Evolutionary conservation across 179 eudicot species (phyloP).

Genomic region (Beta lomatogona): DNA sequence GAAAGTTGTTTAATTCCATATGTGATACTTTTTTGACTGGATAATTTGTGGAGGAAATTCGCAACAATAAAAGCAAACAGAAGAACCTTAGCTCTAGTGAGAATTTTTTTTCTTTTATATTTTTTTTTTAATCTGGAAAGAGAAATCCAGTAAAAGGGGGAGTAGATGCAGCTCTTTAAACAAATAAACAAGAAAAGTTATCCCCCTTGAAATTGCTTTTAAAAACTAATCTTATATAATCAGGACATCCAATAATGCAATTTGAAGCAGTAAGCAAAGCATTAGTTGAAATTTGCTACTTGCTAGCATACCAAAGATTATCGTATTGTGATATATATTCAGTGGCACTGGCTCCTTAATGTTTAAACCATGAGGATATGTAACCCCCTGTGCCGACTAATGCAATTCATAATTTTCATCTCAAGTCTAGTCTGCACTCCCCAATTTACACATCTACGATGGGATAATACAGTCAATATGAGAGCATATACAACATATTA

Average conservation of each 20-base stretch:
- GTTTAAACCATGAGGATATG: too few relatives aligned
- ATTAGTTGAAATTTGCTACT: not conserved
- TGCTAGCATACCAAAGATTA: not conserved
- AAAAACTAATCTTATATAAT: not conserved
- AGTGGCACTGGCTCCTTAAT: too few relatives aligned
- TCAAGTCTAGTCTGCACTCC: not conserved
- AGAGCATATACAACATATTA: not conserved
- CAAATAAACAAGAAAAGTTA: not conserved
- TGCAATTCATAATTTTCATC: too few relatives aligned
- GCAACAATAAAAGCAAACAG: not conserved
- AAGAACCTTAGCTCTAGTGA: not conserved
- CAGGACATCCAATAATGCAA: constrained; percentile 10
- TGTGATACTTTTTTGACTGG: not conserved
- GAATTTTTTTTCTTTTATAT: too few relatives aligned
- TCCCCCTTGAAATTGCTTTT: not conserved
- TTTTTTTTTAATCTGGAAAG: not conserved
- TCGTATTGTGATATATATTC: not conserved
- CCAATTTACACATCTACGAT: not conserved
- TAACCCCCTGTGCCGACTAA: too few relatives aligned
- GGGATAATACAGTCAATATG: not conserved
- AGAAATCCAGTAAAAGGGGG: not conserved
- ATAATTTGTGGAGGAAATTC: not conserved
- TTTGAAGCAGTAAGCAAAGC: constrained; percentile 5
- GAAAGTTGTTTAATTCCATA: not conserved
- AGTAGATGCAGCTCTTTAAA: not conserved